Evolutionary conservation across 129 eudicot species (phyloP).

Genomic region (Rutidosis leptorrhynchoides): DNA sequence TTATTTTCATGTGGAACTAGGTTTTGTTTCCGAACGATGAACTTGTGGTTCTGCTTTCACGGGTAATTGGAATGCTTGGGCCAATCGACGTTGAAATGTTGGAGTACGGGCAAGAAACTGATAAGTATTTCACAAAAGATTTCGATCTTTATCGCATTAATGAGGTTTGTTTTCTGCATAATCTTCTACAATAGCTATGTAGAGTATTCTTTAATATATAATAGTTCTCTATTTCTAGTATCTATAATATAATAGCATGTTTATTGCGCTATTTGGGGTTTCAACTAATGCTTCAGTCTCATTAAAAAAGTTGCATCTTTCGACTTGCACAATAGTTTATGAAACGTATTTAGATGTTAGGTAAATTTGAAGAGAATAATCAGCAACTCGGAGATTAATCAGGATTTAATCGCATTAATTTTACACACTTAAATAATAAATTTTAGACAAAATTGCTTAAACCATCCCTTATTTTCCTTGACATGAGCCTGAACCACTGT

Average conservation of each 20-base stretch:
- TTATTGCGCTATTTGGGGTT: neutral
- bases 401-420: too few species aligned
- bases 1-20: slow-evolving; percentile 32
- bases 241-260: neutral
- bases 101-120: slow-evolving; percentile 69
- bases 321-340: neutral
- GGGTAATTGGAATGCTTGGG: slow-evolving; percentile 79
- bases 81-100: slow-evolving; percentile 88
- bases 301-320: neutral
- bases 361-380: too few species aligned
- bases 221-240: neutral
- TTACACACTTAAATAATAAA: too few species aligned
- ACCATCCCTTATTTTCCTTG: neutral
- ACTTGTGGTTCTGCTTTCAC: slow-evolving; percentile 67
- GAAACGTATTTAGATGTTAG: neutral
- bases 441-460: too few species aligned
- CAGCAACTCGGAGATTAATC: too few species aligned
- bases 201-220: neutral
- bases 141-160: slow-evolving; percentile 61
- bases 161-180: slow-evolving; percentile 52
- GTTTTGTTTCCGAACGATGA: slow-evolving; percentile 92
- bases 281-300: neutral
- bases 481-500: neutral
- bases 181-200: neutral
- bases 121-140: slow-evolving; percentile 80